Conservation (phyloP, 1,284 basidiomycete genomes). For the Spongispora temasekensis region DNA sequence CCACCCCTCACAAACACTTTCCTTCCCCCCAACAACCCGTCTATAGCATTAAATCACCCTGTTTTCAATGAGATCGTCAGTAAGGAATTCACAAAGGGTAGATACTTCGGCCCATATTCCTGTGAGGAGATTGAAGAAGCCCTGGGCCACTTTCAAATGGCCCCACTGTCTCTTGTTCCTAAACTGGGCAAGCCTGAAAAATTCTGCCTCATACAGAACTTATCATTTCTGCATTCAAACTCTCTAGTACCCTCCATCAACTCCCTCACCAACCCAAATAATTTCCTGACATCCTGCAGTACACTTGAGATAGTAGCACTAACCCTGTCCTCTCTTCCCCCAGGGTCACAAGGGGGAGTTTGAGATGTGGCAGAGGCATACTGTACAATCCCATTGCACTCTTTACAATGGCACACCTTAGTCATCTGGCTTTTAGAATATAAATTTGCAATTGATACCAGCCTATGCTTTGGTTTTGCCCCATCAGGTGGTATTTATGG, state of each 20-base stretch:
- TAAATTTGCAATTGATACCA: slow-evolving; percentile 7
- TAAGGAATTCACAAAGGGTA: background rate
- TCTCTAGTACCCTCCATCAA: background rate
- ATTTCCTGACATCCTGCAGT: background rate
- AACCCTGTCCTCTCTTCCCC: no score
- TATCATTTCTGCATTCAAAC: background rate
- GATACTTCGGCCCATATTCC: background rate
- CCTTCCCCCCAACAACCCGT: background rate
- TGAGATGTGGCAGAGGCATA: slow-evolving; percentile 10
- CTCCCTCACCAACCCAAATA: background rate
- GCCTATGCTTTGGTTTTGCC: slow-evolving; percentile 35
- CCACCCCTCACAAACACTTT: background rate
- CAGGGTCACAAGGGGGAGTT: background rate
- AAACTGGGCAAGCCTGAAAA: no score
- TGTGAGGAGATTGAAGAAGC: background rate
- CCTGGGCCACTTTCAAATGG: background rate
- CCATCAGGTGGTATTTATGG: no score
- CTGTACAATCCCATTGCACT: slow-evolving; percentile 7
- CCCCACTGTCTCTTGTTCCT: background rate
- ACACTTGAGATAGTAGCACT: background rate
- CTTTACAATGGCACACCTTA: no score
- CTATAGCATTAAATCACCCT: background rate
- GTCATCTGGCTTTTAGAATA: background rate
- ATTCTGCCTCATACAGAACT: background rate
- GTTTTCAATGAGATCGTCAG: background rate